Evolutionary conservation across 805 yeast species (phyloP), one percentile per base, ranked within the genome.

Genomic region (Brettanomyces bruxellensis): DNA sequence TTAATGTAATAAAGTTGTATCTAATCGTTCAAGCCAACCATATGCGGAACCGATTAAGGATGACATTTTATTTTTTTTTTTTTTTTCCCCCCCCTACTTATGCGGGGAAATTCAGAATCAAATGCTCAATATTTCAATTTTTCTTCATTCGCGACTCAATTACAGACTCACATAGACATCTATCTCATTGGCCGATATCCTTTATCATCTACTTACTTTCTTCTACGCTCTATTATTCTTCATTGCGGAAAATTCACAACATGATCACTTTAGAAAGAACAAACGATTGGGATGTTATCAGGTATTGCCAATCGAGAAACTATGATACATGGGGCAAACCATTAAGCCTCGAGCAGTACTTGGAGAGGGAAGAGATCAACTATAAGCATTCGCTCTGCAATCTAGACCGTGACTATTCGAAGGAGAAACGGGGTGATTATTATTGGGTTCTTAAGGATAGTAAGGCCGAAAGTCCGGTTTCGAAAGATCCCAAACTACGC

Each of bases 361-460:
- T 49, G 7, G 50, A 53, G 36, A 46, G 66, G 24, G 65, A 61
- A 35, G 38, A 44, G 25, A 47, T 44, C 39, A 49, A 46, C 30
- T 43, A 46, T 9, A 56, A 53, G 43, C 38, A 18, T 24, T 49
- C 49, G 4, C 18, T 48, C 12, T 61, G 64, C 44, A 49, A 59
- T 36, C 39, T 57, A 7, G 46, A 54, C 40, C 44, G 64, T 23
- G 49, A 49, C 12, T 43, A 44, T 28, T 22, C 44, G 3, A 41
- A 34, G 8, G 43, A 34, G 5, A 35, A 25, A 6, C 41, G 48
- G 40, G 66, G 66, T 4, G 55, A 53, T 8, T 50, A 51, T 34
- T 65, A 60, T 28, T 65, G 55, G 53, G 52, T 58, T 3, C 38
- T 65, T 25, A 51, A 57, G 22, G 60, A 61, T 41, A 38, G 46